Conservation (phyloP, 352 stramenopile species). For the Phytophthora vignae region DNA sequence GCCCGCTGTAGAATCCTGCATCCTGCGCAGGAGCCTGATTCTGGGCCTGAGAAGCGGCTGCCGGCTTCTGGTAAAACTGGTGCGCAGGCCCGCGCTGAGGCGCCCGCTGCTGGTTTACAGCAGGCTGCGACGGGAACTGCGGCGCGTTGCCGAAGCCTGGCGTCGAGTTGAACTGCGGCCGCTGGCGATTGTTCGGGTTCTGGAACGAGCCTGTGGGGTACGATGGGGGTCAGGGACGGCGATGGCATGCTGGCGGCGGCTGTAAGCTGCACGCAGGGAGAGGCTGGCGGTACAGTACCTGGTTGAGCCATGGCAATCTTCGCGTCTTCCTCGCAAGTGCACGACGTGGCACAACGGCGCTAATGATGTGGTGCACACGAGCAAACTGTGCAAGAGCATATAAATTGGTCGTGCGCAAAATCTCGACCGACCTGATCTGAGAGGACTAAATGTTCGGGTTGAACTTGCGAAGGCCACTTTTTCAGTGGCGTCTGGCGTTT, state of each 20-base stretch:
- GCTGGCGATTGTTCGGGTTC: constrained; percentile 63
- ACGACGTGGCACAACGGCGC: constrained; percentile 20
- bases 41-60: constrained; percentile 3
- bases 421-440: neutral
- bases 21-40: constrained; percentile 10
- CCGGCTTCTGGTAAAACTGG: constrained; percentile 60
- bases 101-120: constrained; percentile 44
- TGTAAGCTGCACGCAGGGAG: neutral
- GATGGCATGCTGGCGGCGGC: neutral
- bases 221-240: neutral
- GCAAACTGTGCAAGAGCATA: neutral
- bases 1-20: constrained; percentile 45
- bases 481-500: neutral
- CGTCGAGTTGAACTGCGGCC: constrained; percentile 39
- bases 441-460: neutral
- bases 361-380: constrained; percentile 20
- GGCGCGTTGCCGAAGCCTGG: constrained; percentile 32
- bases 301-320: constrained; percentile 43
- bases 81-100: constrained; percentile 54
- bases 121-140: constrained; percentile 47
- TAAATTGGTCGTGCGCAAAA: neutral
- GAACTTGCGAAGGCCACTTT: neutral
- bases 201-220: constrained; percentile 60
- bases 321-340: constrained; percentile 2
- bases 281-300: constrained; percentile 17